These are phyloP conservation scores for Physocladia obscura DNA, from an alignment of 192 early-diverging fungal species.

Conservation along the genomic window DNA sequence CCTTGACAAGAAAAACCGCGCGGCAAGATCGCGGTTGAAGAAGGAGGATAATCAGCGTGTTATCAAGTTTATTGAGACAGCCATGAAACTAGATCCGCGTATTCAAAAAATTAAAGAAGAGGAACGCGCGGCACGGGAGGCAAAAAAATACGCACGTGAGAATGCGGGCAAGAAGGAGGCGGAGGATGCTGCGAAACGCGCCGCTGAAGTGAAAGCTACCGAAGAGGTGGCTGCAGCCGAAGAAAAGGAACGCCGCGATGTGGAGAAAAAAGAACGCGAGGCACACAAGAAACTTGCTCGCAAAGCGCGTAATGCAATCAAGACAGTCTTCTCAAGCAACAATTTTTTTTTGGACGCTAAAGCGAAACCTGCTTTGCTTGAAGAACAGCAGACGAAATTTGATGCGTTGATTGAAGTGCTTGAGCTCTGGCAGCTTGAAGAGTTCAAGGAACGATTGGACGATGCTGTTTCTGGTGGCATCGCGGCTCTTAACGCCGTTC, in stretches of 20 bases:
- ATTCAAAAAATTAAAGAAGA: constrained; percentile 85
- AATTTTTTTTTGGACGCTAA: constrained; percentile 75
- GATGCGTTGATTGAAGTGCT: constrained; percentile 68
- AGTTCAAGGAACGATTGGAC: constrained; percentile 46
- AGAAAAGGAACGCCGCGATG: constrained; percentile 66
- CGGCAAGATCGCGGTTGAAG: constrained; percentile 87
- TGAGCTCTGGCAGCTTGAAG: constrained; percentile 41
- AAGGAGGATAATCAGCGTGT: constrained; percentile 96
- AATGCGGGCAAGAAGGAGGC: constrained; percentile 59
- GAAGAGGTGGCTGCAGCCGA: constrained; percentile 58
- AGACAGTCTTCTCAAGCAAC: constrained; percentile 71
- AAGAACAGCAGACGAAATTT: constrained; percentile 71
- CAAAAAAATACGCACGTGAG: constrained; percentile 86
- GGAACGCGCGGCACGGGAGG: constrained; percentile 86
- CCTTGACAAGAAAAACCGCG: constrained; percentile 92
- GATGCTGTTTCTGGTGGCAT: constrained; percentile 26
- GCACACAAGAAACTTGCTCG: constrained; percentile 81
- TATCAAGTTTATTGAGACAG: constrained; percentile 80
- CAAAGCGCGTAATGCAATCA: constrained; percentile 89
- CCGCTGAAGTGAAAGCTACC: constrained; percentile 63
- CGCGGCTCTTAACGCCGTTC: constrained; percentile 26
- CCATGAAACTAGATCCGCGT: constrained; percentile 83
- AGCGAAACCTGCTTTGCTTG: constrained; percentile 63
- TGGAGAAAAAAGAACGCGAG: constrained; percentile 77
- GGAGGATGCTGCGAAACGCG: constrained; percentile 41